These are phyloP conservation scores for Aspergillus egyptiacus DNA, from an alignment of 495 filamentous ascomycete genomes.

Conservation along the genomic window DNA sequence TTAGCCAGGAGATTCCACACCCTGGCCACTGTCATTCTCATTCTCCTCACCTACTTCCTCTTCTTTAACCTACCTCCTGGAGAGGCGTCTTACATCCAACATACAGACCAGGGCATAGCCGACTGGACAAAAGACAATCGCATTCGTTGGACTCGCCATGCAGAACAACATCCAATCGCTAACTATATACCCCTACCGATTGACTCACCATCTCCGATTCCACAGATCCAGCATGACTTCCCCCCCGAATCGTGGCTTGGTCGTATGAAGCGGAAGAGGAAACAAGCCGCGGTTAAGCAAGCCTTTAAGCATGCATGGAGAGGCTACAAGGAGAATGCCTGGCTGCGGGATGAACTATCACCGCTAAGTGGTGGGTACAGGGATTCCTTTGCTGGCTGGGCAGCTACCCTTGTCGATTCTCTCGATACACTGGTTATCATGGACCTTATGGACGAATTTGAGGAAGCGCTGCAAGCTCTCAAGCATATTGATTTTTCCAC, in stretches of 20 bases:
- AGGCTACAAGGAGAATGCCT: conserved; percentile 70
- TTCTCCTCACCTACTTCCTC: conserved; percentile 27
- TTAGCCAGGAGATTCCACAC: conserved; percentile 23
- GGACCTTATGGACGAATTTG: conserved; percentile 54
- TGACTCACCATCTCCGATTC: conserved; percentile 34
- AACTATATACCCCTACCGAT: conserved; percentile 46
- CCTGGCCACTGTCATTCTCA: conserved; percentile 25
- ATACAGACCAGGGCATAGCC: conserved; percentile 10
- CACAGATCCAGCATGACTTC: conserved; percentile 50
- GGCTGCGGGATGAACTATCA: conserved; percentile 70
- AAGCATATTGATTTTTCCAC: conserved; percentile 51
- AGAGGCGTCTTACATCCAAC: conserved; percentile 12
- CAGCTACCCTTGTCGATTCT: conserved; percentile 53
- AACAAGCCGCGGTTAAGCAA: conserved; percentile 55
- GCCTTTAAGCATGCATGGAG: conserved; percentile 69
- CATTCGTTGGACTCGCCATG: conserved; percentile 39
- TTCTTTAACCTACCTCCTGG: conserved; percentile 29
- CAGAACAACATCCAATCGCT: conserved; percentile 44
- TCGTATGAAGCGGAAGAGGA: conserved; percentile 35
- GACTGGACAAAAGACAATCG: conserved; percentile 8
- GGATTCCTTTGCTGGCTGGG: conserved; percentile 58
- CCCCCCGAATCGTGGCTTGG: conserved; percentile 33
- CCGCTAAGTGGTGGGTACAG: conserved; percentile 53
- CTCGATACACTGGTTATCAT: conserved; percentile 61
- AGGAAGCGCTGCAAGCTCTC: conserved; percentile 50